A percentile compares a stretch with the other conserved stretches of the same genome.
These are phyloP conservation scores for Phialemoniopsis sp. DNA, from an alignment of 2,329 filamentous ascomycete species.

Conservation along the genomic window DNA sequence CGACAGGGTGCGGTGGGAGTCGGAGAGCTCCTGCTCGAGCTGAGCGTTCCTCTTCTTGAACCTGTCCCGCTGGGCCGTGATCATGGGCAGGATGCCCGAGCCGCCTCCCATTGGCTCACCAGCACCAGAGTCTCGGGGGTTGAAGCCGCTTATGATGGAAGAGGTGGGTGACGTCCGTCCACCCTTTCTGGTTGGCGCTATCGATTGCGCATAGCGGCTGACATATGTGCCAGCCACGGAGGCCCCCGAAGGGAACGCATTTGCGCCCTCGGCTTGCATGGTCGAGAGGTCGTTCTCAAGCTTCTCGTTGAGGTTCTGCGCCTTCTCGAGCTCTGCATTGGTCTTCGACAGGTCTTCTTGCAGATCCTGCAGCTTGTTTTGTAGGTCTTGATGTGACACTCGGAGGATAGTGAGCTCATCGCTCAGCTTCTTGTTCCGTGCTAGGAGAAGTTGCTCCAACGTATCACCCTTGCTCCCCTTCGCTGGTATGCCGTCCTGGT, in stretches of 20 bases:
- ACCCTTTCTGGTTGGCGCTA: conserved; percentile 46
- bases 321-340: conserved; percentile 81
- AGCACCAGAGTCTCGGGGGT: conserved; percentile 48
- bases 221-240: conserved; percentile 91
- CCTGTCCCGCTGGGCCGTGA: conserved; percentile 93
- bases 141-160: conserved; percentile 97
- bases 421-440: conserved; percentile 92
- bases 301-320: conserved; percentile 79
- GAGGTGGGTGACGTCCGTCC: conserved; percentile 83
- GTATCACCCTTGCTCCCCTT: conserved; percentile 67
- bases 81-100: conserved; percentile 92
- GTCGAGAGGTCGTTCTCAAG: conserved; percentile 88
- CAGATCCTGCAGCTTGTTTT: conserved; percentile 71
- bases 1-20: conserved; percentile 76
- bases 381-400: conserved; percentile 90
- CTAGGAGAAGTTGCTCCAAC: conserved; percentile 84
- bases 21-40: conserved; percentile 84
- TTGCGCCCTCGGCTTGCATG: conserved; percentile 79
- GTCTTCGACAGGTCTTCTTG: conserved; percentile 81
- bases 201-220: conserved; percentile 68
- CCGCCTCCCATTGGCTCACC: conserved; percentile 68
- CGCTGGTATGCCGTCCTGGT: conserved; percentile 42
- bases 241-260: conserved; percentile 81
- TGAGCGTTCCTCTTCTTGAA: conserved; percentile 96
- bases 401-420: conserved; percentile 90